Percentiles rank a stretch among this genome's conserved stretches.
Conservation (phyloP, 148 eudicot genomes). For the Rhododendron ovatum region DNA sequence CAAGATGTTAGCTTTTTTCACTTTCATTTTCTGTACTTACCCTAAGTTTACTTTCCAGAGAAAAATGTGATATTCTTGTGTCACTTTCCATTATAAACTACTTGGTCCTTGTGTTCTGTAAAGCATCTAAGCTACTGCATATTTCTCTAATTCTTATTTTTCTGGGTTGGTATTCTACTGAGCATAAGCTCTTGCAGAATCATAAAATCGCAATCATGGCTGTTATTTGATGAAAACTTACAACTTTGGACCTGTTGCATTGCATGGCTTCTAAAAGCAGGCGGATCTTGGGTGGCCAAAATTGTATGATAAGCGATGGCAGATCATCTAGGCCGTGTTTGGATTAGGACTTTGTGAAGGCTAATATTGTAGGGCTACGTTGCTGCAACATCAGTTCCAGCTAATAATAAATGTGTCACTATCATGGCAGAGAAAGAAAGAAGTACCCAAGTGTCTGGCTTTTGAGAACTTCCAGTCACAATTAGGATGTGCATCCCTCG, state of each 20-base stretch:
- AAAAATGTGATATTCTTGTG: no score
- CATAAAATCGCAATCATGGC: not conserved
- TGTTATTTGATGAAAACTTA: not conserved
- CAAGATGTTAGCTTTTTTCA: not conserved
- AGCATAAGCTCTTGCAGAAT: not conserved
- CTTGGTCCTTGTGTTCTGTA: not conserved
- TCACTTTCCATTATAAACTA: not conserved
- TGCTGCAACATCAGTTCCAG: not conserved
- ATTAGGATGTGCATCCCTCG: conserved; percentile 34
- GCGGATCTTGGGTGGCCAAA: not conserved
- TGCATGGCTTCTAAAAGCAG: not conserved
- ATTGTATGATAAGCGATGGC: not conserved
- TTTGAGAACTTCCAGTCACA: conserved; percentile 36
- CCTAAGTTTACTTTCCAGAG: not conserved
- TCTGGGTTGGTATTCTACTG: not conserved
- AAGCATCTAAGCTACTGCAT: not conserved
- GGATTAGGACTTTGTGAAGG: not conserved
- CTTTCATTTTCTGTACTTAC: not conserved
- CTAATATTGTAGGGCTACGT: not conserved
- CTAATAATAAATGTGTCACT: not conserved
- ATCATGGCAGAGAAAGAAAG: conserved; percentile 34
- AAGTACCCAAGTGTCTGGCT: conserved; percentile 25
- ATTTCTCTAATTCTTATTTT: not conserved
- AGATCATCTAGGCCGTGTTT: not conserved
- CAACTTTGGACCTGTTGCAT: not conserved